Evolutionary conservation across 2,329 filamentous ascomycete genomes (phyloP), one percentile per base, ranked within the genome.

Genomic region (Cladophialophora exuberans): DNA sequence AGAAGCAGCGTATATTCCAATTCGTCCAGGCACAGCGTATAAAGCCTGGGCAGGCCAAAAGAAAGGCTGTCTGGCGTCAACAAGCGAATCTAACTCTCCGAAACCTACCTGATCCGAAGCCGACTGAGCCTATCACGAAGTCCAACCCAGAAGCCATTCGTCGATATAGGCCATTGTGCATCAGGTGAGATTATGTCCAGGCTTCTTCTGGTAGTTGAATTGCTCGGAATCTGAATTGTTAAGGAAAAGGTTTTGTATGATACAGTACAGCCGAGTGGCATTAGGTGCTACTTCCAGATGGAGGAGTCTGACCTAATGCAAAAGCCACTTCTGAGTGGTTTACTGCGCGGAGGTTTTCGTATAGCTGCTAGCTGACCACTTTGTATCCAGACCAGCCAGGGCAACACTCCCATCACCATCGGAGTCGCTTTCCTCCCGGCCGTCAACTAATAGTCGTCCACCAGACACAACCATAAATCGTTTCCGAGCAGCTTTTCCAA

Each of bases 1-100:
- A 58, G 35, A 54, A 31, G 36, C 38, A 42, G 18, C 45, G 43
- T 11, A 58, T 58, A 26, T 54, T 58, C 18, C 38, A 43, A 35
- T 58, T 58, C 51, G 55, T 54, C 15, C 55, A 58, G 26, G 22
- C 26, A 18, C 44, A 52, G 39, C 39, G 39, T n/a, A 13, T 18
- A 53, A 30, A 26, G 15, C 44, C 39, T 20, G 23, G n/a, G n/a
- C 23, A 13, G 13, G 13, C 18, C 18, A 41, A 45, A 26, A 42
- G 31, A 20, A 41, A 35, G 3, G 26, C 33, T 9, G 1, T 11
- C 26, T 11, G 20, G 6, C 15, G 15, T 20, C 28, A 13, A 9
- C 31, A 49, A 17, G 30, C n/a, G 25, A 7, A 3, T 31, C 30
- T 41, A 36, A 10, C 48, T 42, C n/a, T n/a, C n/a, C 43, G 26